Evolutionary conservation across 371 early-diverging fungal genomes (phyloP).

Genomic region (Dinochytrium kinnereticum): DNA sequence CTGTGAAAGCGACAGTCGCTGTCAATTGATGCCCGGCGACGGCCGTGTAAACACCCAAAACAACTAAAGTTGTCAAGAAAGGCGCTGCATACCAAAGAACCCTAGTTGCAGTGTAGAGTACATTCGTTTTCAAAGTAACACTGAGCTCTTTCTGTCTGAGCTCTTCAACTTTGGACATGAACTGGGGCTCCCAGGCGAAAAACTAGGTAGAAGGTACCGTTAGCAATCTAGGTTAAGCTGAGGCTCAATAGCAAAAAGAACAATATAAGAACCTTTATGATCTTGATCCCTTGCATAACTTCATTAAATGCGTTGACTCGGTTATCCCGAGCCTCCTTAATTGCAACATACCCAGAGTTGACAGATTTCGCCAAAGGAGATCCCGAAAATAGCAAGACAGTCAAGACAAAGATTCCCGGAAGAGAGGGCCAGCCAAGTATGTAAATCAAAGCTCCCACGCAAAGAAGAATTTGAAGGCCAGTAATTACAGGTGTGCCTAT

Average conservation of each 20-base stretch:
- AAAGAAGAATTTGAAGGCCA: slow-evolving; percentile 37
- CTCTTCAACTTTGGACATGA: slow-evolving; percentile 38
- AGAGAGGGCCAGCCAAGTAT: slow-evolving; percentile 47
- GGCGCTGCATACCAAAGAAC: slow-evolving; percentile 28
- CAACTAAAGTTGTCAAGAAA: slow-evolving; percentile 32
- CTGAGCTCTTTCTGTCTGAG: slow-evolving; percentile 26
- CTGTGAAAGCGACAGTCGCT: slow-evolving; percentile 23
- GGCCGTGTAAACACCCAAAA: slow-evolving; percentile 23
- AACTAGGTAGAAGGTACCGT: slow-evolving; percentile 9
- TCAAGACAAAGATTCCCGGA: slow-evolving; percentile 48
- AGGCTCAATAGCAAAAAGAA: slow-evolving; percentile 13
- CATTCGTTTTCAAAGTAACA: not conserved
- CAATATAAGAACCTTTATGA: slow-evolving; percentile 33
- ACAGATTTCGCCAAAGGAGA: slow-evolving; percentile 20
- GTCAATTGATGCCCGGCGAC: slow-evolving; percentile 7
- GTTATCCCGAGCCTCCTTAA: slow-evolving; percentile 2
- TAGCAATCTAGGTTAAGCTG: too few species aligned
- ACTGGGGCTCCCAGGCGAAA: slow-evolving; percentile 42
- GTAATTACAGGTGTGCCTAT: slow-evolving; percentile 21
- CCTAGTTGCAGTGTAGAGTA: slow-evolving; percentile 11
- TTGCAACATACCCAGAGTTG: slow-evolving; percentile 1
- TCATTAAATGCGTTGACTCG: slow-evolving; percentile 40
- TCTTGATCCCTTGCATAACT: slow-evolving; percentile 32
- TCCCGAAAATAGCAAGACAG: slow-evolving; percentile 38
- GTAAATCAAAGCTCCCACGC: slow-evolving; percentile 32